phyloP scores from a whole-genome alignment of 768 basidiomycete species.

The Boletus bicolor region DNA sequence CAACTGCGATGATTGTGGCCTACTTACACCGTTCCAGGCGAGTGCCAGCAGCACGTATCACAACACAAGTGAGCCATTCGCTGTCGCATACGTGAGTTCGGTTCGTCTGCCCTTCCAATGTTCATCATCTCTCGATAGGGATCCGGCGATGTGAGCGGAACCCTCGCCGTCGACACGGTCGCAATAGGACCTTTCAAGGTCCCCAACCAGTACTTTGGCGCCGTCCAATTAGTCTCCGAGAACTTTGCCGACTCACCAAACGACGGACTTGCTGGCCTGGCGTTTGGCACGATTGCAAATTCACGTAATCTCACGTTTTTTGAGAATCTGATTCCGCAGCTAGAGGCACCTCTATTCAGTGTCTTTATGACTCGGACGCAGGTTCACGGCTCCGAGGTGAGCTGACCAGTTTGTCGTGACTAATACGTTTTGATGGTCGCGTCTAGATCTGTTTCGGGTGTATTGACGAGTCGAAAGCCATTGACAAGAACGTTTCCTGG shows the following conservation, averaged over 20 bases:
- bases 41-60: conserved; percentile 41
- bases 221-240: conserved; percentile 42
- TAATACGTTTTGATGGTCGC: background rate
- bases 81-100: conserved; percentile 42
- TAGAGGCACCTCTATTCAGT: conserved; percentile 51
- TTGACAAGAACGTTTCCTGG: conserved; percentile 28
- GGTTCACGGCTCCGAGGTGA: conserved; percentile 47
- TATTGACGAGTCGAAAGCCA: conserved; percentile 34
- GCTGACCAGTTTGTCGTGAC: conserved; percentile 5
- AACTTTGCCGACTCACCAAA: conserved; percentile 52
- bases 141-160: conserved; percentile 49
- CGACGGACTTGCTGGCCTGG: conserved; percentile 59
- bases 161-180: conserved; percentile 49
- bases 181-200: conserved; percentile 44
- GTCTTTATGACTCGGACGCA: conserved; percentile 50
- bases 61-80: conserved; percentile 32
- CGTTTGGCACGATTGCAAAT: conserved; percentile 54
- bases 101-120: conserved; percentile 6
- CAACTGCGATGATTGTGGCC: conserved; percentile 38
- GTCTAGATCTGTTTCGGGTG: conserved; percentile 27
- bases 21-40: conserved; percentile 36
- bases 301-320: conserved; percentile 53
- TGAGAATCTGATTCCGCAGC: conserved; percentile 52
- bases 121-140: conserved; percentile 36
- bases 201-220: conserved; percentile 53